These are phyloP conservation scores for Auricularia heimuer DNA, from an alignment of 768 basidiomycete genomes.

Conservation along the genomic window DNA sequence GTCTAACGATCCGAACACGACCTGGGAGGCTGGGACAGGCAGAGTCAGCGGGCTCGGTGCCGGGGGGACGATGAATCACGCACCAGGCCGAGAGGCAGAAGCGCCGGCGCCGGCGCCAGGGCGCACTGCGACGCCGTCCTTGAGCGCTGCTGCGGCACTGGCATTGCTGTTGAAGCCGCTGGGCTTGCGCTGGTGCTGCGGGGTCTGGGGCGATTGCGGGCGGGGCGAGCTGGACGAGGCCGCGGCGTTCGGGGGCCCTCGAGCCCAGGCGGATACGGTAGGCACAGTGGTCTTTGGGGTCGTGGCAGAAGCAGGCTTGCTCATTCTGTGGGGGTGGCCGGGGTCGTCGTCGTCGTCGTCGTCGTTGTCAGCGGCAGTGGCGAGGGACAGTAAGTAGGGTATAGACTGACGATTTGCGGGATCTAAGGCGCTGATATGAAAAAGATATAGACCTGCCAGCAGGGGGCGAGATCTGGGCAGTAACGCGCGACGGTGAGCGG, in stretches of 20 bases:
- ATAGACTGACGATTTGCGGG: not conserved
- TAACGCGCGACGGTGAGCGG: not conserved
- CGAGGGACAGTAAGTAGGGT: too few species aligned
- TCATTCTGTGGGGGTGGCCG: constrained; percentile 55
- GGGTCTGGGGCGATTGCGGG: constrained; percentile 67
- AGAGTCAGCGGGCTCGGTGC: constrained; percentile 3
- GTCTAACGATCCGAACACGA: constrained; percentile 89
- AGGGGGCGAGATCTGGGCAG: not conserved
- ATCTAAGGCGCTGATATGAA: not conserved
- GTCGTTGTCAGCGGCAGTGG: too few species aligned
- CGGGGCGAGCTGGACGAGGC: constrained; percentile 45
- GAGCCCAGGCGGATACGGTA: constrained; percentile 83
- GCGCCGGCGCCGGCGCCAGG: constrained; percentile 50
- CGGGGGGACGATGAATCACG: constrained; percentile 12
- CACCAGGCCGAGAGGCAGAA: constrained; percentile 49
- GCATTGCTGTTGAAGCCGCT: constrained; percentile 49
- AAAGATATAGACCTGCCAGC: constrained; percentile 1
- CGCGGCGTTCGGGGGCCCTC: constrained; percentile 60
- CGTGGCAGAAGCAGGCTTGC: constrained; percentile 72
- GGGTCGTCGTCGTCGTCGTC: too few species aligned
- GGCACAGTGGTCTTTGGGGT: constrained; percentile 55
- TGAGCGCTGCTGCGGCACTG: constrained; percentile 60
- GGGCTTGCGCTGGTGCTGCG: constrained; percentile 66
- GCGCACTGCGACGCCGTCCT: constrained; percentile 49
- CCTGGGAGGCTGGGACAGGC: constrained; percentile 42